Percentiles rank a stretch among this genome's conserved stretches.
phyloP scores from a whole-genome alignment of 257 asterid species.

The Penstemon newberryi region DNA sequence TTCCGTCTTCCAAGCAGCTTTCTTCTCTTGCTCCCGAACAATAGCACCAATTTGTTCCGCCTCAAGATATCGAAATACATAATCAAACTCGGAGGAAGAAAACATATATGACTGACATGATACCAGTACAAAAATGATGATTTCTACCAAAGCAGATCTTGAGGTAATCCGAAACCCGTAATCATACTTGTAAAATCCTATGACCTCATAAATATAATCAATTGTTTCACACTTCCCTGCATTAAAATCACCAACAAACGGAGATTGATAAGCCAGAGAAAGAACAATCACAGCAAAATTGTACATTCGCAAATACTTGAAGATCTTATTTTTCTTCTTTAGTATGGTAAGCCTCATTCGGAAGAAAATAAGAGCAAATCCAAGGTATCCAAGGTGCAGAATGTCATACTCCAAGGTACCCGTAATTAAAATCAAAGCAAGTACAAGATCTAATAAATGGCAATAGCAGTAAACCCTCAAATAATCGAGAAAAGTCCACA shows the following conservation, averaged over 20 bases:
- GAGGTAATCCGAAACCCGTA: constrained; percentile 97
- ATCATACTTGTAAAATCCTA: constrained; percentile 94
- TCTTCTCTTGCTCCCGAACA: constrained; percentile 95
- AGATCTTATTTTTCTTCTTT: constrained; percentile 88
- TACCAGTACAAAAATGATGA: constrained; percentile 83
- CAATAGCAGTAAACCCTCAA: constrained; percentile 98
- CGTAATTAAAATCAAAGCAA: constrained; percentile 79
- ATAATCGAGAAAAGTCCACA: constrained; percentile 97
- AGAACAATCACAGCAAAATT: constrained; percentile 90
- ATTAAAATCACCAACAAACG: constrained; percentile 74
- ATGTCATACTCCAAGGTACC: constrained; percentile 96
- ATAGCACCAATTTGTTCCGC: constrained; percentile 99
- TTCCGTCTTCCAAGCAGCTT: constrained; percentile 92
- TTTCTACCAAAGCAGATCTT: constrained; percentile 96
- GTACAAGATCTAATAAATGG: constrained; percentile 94
- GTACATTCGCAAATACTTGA: constrained; percentile 80
- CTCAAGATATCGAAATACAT: constrained; percentile 98
- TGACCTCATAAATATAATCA: constrained; percentile 89
- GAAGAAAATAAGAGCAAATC: constrained; percentile 91
- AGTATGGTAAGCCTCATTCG: constrained; percentile 89
- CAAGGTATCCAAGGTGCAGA: constrained; percentile 96
- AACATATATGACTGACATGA: constrained; percentile 97
- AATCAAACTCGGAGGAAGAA: constrained; percentile 91
- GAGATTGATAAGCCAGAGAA: constrained; percentile 96
- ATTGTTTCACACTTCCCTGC: constrained; percentile 82